A percentile compares a stretch with the other conserved stretches of the same genome.
Conservation (phyloP, 768 basidiomycete genomes). For the Leccinum barrowsii region DNA sequence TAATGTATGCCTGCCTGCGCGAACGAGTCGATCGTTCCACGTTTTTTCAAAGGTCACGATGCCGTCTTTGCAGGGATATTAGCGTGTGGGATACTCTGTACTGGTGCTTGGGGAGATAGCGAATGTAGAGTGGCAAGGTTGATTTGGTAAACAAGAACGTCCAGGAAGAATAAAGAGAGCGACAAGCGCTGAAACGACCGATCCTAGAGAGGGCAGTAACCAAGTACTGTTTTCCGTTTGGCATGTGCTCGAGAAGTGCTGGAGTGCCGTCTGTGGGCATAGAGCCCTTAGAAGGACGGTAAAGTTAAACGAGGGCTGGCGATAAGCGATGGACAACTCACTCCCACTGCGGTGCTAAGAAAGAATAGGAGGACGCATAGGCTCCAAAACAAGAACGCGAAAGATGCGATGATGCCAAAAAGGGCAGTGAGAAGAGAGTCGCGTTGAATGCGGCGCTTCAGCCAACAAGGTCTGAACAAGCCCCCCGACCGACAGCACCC, state of each 20-base stretch:
- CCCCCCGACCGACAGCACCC: conserved; percentile 88
- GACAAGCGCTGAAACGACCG: conserved; percentile 79
- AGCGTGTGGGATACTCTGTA: too few relatives aligned
- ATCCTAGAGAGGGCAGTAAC: conserved; percentile 83
- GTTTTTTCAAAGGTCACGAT: too few relatives aligned
- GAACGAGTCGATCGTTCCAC: too few relatives aligned
- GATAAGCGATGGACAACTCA: conserved; percentile 35
- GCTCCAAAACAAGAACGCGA: conserved; percentile 60
- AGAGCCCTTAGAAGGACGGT: conserved; percentile 57
- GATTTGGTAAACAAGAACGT: conserved; percentile 55
- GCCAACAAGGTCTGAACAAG: conserved; percentile 87
- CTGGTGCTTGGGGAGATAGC: too few relatives aligned
- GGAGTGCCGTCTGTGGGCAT: conserved; percentile 98
- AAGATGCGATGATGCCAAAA: conserved; percentile 54
- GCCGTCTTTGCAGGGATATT: too few relatives aligned
- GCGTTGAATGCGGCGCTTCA: conserved; percentile 88
- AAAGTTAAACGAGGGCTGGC: background rate
- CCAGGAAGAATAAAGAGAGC: conserved; percentile 77
- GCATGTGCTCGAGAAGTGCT: conserved; percentile 81
- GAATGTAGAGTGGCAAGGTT: conserved; percentile 46
- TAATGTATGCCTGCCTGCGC: too few relatives aligned
- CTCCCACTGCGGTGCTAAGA: conserved; percentile 91
- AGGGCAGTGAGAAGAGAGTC: conserved; percentile 82
- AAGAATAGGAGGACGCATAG: conserved; percentile 81
- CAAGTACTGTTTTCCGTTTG: conserved; percentile 86